Percentiles rank a stretch among this genome's conserved stretches.
Conservation (phyloP, 2,329 filamentous ascomycete species). For the Scedosporium dehoogii region DNA sequence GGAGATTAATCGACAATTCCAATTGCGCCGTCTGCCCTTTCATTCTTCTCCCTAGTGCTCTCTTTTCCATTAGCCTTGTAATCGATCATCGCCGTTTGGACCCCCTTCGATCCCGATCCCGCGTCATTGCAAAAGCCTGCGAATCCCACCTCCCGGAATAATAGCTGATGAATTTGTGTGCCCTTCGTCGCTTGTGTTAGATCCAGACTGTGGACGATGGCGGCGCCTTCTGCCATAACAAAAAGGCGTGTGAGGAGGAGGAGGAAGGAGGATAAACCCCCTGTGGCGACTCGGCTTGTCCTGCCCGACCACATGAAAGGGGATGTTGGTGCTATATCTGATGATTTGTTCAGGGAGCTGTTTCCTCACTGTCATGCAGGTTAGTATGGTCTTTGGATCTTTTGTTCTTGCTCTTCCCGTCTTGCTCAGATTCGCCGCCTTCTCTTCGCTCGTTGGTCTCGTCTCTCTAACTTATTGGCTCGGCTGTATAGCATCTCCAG, state of each 20-base stretch:
- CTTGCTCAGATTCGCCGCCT: background rate
- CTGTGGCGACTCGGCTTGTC: conserved; percentile 69
- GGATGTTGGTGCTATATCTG: conserved; percentile 76
- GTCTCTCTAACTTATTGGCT: background rate
- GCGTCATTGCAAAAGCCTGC: background rate
- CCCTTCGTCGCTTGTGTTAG: background rate
- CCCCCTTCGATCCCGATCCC: background rate
- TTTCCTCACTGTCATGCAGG: conserved; percentile 53
- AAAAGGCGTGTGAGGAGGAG: conserved; percentile 42
- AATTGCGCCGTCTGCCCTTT: too few relatives aligned
- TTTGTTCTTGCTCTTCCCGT: background rate
- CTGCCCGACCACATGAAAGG: conserved; percentile 79
- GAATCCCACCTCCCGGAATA: background rate
- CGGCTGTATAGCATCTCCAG: conserved; percentile 12
- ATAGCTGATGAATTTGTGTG: background rate
- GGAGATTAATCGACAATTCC: too few relatives aligned
- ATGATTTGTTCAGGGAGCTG: conserved; percentile 74
- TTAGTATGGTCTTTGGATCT: conserved; percentile 25
- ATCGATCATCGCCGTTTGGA: too few relatives aligned
- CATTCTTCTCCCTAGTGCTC: background rate
- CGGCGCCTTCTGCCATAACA: conserved; percentile 18
- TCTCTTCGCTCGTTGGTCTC: background rate
- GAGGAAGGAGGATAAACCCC: conserved; percentile 51
- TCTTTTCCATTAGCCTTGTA: background rate
- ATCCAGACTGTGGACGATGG: conserved; percentile 9